Evolutionary conservation across 2,329 filamentous ascomycete genomes (phyloP), one percentile per base, ranked within the genome.

Genomic region (Mycocentrospora acerina): DNA sequence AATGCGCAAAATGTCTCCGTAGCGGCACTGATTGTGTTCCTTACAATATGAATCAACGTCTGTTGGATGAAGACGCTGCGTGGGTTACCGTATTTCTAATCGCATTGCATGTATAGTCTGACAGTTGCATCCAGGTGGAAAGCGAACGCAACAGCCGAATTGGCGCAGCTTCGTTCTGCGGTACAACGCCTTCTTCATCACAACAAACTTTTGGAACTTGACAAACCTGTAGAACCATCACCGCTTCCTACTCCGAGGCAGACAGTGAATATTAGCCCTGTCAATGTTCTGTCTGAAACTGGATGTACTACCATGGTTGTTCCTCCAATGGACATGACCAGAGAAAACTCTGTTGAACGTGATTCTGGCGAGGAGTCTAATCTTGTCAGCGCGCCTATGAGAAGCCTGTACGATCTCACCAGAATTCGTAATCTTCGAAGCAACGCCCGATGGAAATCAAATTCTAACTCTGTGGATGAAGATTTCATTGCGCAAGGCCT

Each of bases 1-100:
- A 63, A 35, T 64, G 62, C 37, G 57, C 57, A 10, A 64, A 64
- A 42, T 66, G 60, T 38, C 42, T 63, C 35, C 56, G 62, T 29
- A 55, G 58, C 29, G 55, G 90, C 69, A 88, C 87, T 46, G 94
- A 93, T 66, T 98, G 93, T 68, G 83, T 90, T 26, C 78, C 97
- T 35, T 81, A 82, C 49, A 66, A 64, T 36, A 49, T 60, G 32
- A 56, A 60, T 32, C 60, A 66, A 35, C 57, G 52, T 19, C 51
- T 64, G 26, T 40, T 59, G 22, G 59, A 64, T 17, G 62, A 64
- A 44, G 62, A 65, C 37, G 53, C 53, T 13, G 42, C 55, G 60
- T 65, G 44, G 49, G 54, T 57, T 15, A 11, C n/a, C 31, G 28
- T 40, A 30, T 17, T 32, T 9, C 19, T 22, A 4, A 3, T 32